A percentile compares a stretch with the other conserved stretches of the same genome.
Evolutionary conservation across 2,329 filamentous ascomycete genomes (phyloP).

Genomic region (Trichoderma arundinaceum): DNA sequence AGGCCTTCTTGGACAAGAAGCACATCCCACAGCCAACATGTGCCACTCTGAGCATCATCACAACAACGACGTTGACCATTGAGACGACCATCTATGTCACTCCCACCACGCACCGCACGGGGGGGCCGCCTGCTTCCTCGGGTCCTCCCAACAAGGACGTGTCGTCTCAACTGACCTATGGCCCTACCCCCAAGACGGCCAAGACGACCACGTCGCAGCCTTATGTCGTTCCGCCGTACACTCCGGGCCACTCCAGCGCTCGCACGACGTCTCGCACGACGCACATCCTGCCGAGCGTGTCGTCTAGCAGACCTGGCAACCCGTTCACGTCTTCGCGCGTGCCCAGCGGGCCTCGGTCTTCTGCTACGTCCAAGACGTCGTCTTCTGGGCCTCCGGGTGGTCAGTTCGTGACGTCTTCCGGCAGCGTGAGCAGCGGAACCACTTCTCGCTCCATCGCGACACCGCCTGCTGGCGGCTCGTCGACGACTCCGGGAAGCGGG

Average conservation of each 20-base stretch:
- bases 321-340: neutral
- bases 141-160: neutral
- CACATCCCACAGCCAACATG: neutral
- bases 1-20: slow-evolving; percentile 9
- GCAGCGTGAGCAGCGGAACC: neutral
- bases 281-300: neutral
- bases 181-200: neutral
- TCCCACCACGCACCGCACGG: slow-evolving; percentile 32
- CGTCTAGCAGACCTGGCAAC: neutral
- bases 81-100: slow-evolving; percentile 45
- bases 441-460: neutral
- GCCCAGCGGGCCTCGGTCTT: neutral
- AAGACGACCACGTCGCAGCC: neutral
- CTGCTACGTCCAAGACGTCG: neutral
- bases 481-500: neutral
- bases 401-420: slow-evolving; percentile 19
- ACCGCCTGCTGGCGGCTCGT: neutral
- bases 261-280: neutral
- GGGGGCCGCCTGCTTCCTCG: neutral
- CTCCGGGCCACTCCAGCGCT: neutral
- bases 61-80: slow-evolving; percentile 40
- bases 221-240: neutral
- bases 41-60: slow-evolving; percentile 3
- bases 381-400: slow-evolving; percentile 2
- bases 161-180: neutral